These are phyloP conservation scores for Populus alba DNA, from an alignment of 345 rosid species.

Conservation along the genomic window DNA sequence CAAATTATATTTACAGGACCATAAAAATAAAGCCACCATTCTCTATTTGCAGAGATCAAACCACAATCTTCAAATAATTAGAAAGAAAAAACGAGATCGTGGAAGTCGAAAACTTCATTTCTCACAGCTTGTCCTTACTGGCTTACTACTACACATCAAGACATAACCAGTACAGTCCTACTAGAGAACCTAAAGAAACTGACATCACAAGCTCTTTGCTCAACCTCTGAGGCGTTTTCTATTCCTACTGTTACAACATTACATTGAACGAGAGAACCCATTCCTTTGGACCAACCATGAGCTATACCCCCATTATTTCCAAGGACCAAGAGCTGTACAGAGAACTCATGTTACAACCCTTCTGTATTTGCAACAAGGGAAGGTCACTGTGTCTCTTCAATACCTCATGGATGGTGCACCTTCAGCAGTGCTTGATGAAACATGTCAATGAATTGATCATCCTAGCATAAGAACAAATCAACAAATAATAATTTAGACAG, in stretches of 20 bases:
- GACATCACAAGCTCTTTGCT: not conserved
- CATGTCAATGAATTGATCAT: slow-evolving; percentile 63
- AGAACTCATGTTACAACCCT: slow-evolving; percentile 21
- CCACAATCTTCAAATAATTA: not conserved
- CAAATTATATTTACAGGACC: too few species aligned
- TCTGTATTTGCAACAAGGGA: slow-evolving; percentile 8
- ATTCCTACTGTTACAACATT: slow-evolving; percentile 15
- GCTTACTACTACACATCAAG: not conserved
- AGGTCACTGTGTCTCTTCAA: not conserved
- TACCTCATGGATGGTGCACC: slow-evolving; percentile 45
- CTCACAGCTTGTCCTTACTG: not conserved
- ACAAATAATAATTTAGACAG: not conserved
- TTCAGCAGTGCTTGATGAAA: slow-evolving; percentile 53
- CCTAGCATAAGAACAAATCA: slow-evolving; percentile 35
- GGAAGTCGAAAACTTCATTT: not conserved
- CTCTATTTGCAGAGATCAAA: too few species aligned
- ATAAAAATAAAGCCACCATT: too few species aligned
- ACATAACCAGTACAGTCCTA: slow-evolving; percentile 8
- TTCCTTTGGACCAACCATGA: not conserved
- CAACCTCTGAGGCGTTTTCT: not conserved
- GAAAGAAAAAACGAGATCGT: not conserved
- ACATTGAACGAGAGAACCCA: not conserved
- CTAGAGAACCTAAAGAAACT: not conserved
- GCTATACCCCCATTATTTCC: slow-evolving; percentile 10
- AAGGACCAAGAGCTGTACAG: slow-evolving; percentile 29